Percentiles rank a stretch among this genome's conserved stretches.
Conservation (phyloP, 352 stramenopile species). For the Phytopythium delawarense region DNA sequence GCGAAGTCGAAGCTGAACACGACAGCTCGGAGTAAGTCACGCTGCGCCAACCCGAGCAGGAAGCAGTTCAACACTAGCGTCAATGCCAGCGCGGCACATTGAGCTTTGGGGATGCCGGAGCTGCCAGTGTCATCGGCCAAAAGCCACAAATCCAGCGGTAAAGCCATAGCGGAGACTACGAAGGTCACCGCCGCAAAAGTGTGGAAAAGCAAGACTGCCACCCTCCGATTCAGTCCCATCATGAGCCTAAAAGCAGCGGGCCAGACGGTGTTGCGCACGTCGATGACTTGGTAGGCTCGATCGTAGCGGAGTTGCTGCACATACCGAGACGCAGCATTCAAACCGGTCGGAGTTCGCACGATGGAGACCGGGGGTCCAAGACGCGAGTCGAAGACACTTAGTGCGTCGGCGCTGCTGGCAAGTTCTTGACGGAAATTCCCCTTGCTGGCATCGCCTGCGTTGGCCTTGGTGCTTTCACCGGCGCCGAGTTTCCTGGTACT, state of each 20-base stretch:
- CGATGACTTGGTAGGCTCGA: slow-evolving; percentile 1
- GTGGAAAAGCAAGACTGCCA: neutral
- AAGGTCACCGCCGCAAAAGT: neutral
- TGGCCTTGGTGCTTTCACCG: neutral
- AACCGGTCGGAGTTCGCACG: neutral
- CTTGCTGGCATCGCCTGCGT: too few species aligned
- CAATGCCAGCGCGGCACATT: slow-evolving; percentile 1
- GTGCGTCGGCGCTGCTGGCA: neutral
- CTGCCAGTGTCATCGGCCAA: neutral
- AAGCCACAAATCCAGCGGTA: neutral
- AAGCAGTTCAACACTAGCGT: slow-evolving; percentile 1
- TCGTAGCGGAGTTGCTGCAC: slow-evolving; percentile 11
- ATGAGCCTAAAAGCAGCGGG: neutral
- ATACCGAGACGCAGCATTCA: neutral
- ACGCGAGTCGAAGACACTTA: neutral
- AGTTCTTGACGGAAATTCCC: neutral
- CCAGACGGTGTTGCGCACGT: slow-evolving; percentile 7
- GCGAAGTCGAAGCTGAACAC: slow-evolving; percentile 24
- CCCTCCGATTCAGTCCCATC: neutral
- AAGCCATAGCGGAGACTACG: neutral
- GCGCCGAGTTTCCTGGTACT: neutral
- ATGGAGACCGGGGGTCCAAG: neutral
- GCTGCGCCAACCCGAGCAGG: slow-evolving; percentile 10
- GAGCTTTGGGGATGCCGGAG: neutral
- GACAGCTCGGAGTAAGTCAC: neutral